Evolutionary conservation across 768 basidiomycete genomes (phyloP).

Genomic region (Phlebiopsis flavidoalba): DNA sequence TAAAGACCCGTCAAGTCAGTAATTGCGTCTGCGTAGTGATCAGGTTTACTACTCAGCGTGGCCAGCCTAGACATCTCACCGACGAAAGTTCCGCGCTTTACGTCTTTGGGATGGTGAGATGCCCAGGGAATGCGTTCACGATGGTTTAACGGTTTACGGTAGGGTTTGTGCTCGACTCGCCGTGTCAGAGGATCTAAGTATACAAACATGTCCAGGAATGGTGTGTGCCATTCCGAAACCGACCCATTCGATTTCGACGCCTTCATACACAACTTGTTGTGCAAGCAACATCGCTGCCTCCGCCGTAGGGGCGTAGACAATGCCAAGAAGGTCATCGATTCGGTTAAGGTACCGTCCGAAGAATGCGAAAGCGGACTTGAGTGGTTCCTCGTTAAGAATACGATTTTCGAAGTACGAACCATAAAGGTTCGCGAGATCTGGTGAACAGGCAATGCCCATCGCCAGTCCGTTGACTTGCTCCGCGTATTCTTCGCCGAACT

Average conservation of each 20-base stretch:
- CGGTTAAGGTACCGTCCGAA: conserved; percentile 14
- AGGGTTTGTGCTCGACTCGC: too few species aligned
- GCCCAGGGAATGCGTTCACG: too few species aligned
- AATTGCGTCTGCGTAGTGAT: too few species aligned
- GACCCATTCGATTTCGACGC: conserved; percentile 1
- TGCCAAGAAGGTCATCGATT: conserved; percentile 8
- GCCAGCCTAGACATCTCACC: too few species aligned
- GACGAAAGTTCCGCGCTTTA: too few species aligned
- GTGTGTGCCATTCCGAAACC: conserved; percentile 3
- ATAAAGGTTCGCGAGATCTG: not conserved
- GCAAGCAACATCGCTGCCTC: not conserved
- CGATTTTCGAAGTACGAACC: not conserved
- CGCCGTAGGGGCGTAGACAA: conserved; percentile 2
- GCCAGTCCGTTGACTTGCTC: not conserved
- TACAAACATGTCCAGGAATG: conserved; percentile 16
- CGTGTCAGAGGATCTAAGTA: too few species aligned
- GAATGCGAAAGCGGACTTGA: not conserved
- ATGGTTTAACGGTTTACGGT: too few species aligned
- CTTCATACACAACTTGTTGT: not conserved
- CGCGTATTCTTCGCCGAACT: not conserved
- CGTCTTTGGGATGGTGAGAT: too few species aligned
- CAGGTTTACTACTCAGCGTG: too few species aligned
- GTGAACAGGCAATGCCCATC: not conserved
- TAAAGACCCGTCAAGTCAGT: too few species aligned
- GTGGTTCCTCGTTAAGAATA: not conserved